Base-by-base conservation (phyloP, 768 basidiomycete species). In the Multifurca ochricompacta region DNA sequence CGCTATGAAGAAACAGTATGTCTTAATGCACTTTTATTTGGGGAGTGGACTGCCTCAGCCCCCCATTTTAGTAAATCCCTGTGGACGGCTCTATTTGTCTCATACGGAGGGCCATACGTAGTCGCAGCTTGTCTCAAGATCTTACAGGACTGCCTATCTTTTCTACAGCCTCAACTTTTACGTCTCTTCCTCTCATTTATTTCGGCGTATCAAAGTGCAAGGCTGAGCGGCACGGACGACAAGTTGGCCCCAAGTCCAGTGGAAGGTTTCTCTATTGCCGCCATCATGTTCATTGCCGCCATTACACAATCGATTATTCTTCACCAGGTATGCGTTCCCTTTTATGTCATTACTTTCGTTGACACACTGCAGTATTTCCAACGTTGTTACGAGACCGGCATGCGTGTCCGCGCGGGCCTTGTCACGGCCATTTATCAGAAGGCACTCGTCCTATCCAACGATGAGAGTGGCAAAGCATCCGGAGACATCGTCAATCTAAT, bases 401-500 rank as follows among this genome's bases (percentile, higher is more conserved):
- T 95, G 93, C 83, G 94, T n/a, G 79, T 96, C 40, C 83, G 92
- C 27, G 86, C 90, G 0, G 94, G 93, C 0, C 77, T 98, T 19
- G 81, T 97, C 13, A 83, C 83, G 1, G 79, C 76, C 3, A 91
- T 96, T 48, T 97, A 95, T 71, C 72, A 81, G 46, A 96, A 97
- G 66, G 79, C 91, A 0, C 74, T 98, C 19, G 76, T 90, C 3
- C 77, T 98, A 8, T 90, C 88, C 2, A 92, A 86, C 62, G 87
- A 91, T 54, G 92, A 91, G 63, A 81, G 87, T 4, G 77, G 79
- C 9, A 81, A 90, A 37, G 78, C 88, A 0, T 82, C 89, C 0
- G 94, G 95, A 1, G 93, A 96, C 65, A 93, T 96, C 32, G 91
- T 96, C 59, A 97, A 96, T 65, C 69, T 95, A 30, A 93, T 94